These are phyloP conservation scores for Ustilaginoidea virens DNA, from an alignment of 2,329 filamentous ascomycete species.

Conservation along the genomic window DNA sequence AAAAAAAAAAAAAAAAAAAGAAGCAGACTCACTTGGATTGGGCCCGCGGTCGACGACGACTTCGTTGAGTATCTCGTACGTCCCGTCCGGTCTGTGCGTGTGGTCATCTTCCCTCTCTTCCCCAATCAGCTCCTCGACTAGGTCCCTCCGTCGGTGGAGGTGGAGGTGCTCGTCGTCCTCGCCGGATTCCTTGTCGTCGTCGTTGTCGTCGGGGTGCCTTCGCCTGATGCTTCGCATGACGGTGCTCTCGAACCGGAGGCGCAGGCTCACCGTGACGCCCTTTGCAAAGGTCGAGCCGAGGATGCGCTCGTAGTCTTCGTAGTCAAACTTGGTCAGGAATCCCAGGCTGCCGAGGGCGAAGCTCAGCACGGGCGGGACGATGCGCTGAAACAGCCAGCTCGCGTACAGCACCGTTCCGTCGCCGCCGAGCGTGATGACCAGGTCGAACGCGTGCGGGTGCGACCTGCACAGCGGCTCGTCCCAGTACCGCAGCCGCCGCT, in stretches of 20 bases:
- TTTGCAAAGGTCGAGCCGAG: constrained; percentile 60
- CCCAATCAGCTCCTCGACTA: constrained; percentile 82
- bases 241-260: constrained; percentile 82
- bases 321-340: constrained; percentile 95
- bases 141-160: constrained; percentile 36
- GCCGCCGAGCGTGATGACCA: constrained; percentile 80
- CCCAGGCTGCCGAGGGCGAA: constrained; percentile 86
- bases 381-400: constrained; percentile 90
- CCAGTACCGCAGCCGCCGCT: constrained; percentile 63
- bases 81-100: constrained; percentile 73
- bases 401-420: constrained; percentile 96
- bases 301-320: constrained; percentile 53
- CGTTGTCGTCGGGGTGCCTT: constrained; percentile 13
- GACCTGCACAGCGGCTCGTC: constrained; percentile 60
- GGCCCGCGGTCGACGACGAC: constrained; percentile 92
- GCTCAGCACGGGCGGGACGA: constrained; percentile 84
- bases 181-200: constrained; percentile 11
- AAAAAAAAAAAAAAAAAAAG: too few species aligned
- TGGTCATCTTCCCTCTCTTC: constrained; percentile 71
- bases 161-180: constrained; percentile 23
- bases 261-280: constrained; percentile 76
- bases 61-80: constrained; percentile 87
- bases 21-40: constrained; percentile 74
- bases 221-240: constrained; percentile 64
- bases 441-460: constrained; percentile 80